Percentiles rank a stretch among this genome's conserved stretches.
Evolutionary conservation across 2,329 filamentous ascomycete genomes (phyloP).

Genomic region (Knufia petricola): DNA sequence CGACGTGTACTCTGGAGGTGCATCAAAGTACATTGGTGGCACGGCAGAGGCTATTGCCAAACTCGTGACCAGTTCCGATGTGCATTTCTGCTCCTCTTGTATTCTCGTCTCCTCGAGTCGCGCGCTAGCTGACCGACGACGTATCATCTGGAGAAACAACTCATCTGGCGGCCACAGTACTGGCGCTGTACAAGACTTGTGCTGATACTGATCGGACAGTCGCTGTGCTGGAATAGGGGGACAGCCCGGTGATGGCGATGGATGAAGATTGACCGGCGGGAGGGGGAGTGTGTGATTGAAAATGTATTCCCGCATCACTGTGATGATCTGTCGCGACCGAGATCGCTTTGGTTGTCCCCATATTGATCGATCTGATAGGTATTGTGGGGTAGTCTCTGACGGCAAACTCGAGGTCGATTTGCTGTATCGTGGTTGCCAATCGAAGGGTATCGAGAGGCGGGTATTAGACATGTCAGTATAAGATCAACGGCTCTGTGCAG

Average conservation of each 20-base stretch:
- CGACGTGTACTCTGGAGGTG: slow-evolving; percentile 14
- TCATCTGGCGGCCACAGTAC: slow-evolving; percentile 6
- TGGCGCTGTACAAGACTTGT: slow-evolving; percentile 12
- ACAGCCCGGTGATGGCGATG: background rate
- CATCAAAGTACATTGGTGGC: slow-evolving; percentile 14
- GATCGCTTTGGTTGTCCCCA: slow-evolving; percentile 7
- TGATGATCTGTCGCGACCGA: slow-evolving; percentile 2
- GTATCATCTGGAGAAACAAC: slow-evolving; percentile 9
- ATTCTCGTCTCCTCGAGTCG: slow-evolving; percentile 10
- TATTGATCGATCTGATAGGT: background rate
- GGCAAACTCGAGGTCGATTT: slow-evolving; percentile 13
- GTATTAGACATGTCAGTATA: slow-evolving; percentile 6
- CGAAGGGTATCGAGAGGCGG: slow-evolving; percentile 10
- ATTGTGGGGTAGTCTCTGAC: background rate
- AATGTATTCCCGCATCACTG: slow-evolving; percentile 9
- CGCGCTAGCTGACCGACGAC: slow-evolving; percentile 11
- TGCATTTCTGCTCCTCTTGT: background rate
- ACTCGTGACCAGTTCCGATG: slow-evolving; percentile 9
- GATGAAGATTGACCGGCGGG: too few species aligned
- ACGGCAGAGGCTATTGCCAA: slow-evolving; percentile 16
- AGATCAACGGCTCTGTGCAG: background rate
- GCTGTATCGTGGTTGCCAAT: slow-evolving; percentile 13
- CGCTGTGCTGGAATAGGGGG: background rate
- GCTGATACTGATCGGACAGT: slow-evolving; percentile 8
- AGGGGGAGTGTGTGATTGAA: slow-evolving; percentile 8